Evolutionary conservation across 257 asterid species (phyloP).

Genomic region (Salvia hispanica): DNA sequence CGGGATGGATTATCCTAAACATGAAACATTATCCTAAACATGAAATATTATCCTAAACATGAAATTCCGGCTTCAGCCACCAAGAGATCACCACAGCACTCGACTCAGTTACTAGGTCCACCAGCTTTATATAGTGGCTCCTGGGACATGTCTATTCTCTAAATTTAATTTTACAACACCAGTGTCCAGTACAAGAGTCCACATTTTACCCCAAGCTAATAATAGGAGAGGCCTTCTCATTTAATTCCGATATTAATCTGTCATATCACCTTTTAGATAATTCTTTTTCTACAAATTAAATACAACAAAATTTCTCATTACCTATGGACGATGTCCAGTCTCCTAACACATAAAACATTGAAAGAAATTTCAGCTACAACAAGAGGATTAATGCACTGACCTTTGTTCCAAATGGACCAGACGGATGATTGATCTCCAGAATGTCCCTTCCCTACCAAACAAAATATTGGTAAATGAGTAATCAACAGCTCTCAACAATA

Average conservation of each 20-base stretch:
- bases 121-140: not conserved
- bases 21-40: not conserved
- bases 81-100: not conserved
- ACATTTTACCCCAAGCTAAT: constrained; percentile 8
- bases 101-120: not conserved
- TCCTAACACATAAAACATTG: not conserved
- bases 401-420: constrained; percentile 63
- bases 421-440: constrained; percentile 55
- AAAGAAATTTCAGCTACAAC: not conserved
- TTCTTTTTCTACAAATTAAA: not conserved
- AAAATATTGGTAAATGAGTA: not conserved
- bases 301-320: too few species aligned
- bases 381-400: constrained; percentile 35
- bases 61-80: not conserved
- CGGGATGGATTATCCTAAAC: not conserved
- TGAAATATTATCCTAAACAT: not conserved
- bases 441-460: constrained; percentile 51
- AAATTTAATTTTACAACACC: not conserved
- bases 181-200: not conserved
- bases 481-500: constrained; percentile 15
- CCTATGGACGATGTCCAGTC: not conserved
- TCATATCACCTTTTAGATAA: not conserved
- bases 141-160: not conserved
- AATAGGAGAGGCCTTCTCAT: not conserved
- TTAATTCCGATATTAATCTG: not conserved